Conservation (phyloP, 495 filamentous ascomycete species). For the Lasiosphaeria miniovina region DNA sequence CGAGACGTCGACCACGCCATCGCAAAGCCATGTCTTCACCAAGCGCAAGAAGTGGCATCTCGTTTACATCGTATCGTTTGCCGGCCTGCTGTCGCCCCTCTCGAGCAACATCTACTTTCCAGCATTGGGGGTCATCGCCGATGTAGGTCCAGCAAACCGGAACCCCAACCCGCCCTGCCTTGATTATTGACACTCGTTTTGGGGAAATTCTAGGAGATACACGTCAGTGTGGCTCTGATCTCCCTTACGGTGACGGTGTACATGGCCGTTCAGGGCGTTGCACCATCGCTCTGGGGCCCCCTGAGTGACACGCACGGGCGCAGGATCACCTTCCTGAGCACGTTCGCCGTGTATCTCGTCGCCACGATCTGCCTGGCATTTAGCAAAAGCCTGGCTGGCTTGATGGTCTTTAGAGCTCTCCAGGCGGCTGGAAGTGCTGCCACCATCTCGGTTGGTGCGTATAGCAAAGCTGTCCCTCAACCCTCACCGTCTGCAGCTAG, state of each 20-base stretch:
- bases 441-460: constrained; percentile 38
- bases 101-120: constrained; percentile 39
- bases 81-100: constrained; percentile 40
- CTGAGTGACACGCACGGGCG: constrained; percentile 27
- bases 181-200: not conserved
- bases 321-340: constrained; percentile 44
- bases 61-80: constrained; percentile 36
- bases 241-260: constrained; percentile 30
- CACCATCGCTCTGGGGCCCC: constrained; percentile 28
- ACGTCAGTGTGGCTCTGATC: constrained; percentile 17
- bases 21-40: constrained; percentile 32
- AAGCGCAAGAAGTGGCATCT: constrained; percentile 32
- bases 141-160: constrained; percentile 4
- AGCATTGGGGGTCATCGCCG: constrained; percentile 24
- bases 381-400: constrained; percentile 43
- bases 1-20: constrained; percentile 2
- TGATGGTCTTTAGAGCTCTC: constrained; percentile 51
- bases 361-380: constrained; percentile 53
- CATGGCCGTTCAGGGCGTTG: constrained; percentile 31
- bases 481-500: not conserved
- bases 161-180: not conserved
- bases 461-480: not conserved
- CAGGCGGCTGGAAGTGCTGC: constrained; percentile 52
- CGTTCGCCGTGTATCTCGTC: constrained; percentile 49
- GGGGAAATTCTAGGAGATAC: constrained; percentile 6